Percentiles rank a stretch among this genome's conserved stretches.
Evolutionary conservation across 2,329 filamentous ascomycete genomes (phyloP).

Genomic region (Sporothrix schenckii): DNA sequence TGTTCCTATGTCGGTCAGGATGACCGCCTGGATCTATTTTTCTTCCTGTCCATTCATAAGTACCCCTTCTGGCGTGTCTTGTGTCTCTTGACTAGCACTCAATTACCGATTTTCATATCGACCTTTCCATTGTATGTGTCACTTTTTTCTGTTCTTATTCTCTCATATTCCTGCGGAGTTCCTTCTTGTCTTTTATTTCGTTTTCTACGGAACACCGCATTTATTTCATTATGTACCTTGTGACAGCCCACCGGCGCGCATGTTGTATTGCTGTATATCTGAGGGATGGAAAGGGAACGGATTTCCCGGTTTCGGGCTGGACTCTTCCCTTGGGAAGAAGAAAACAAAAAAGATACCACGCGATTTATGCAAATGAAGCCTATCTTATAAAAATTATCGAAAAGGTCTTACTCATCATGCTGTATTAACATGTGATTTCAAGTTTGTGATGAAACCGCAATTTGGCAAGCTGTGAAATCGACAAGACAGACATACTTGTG

Average conservation of each 20-base stretch:
- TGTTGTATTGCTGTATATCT: constrained; percentile 22
- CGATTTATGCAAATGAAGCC: constrained; percentile 24
- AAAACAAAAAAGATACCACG: constrained; percentile 25
- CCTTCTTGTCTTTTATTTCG: constrained; percentile 10
- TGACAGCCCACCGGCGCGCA: neutral
- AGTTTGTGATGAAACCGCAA: neutral
- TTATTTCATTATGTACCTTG: constrained; percentile 9
- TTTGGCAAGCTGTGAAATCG: neutral
- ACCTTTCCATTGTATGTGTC: neutral
- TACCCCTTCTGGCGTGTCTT: neutral
- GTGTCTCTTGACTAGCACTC: neutral
- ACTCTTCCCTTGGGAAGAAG: neutral
- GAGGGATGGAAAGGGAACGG: neutral
- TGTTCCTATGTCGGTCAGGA: constrained; percentile 3
- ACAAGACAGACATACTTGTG: neutral
- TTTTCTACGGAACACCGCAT: neutral
- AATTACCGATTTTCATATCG: neutral
- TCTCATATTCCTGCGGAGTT: too few species aligned
- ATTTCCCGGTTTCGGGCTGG: neutral
- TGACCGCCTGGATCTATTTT: neutral
- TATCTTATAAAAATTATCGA: neutral
- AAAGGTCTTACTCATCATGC: neutral
- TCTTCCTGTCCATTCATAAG: neutral
- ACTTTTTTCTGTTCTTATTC: too few species aligned
- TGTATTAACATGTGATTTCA: neutral